phyloP scores from a whole-genome alignment of 306 rosid species.

The Sophora flavescens region DNA sequence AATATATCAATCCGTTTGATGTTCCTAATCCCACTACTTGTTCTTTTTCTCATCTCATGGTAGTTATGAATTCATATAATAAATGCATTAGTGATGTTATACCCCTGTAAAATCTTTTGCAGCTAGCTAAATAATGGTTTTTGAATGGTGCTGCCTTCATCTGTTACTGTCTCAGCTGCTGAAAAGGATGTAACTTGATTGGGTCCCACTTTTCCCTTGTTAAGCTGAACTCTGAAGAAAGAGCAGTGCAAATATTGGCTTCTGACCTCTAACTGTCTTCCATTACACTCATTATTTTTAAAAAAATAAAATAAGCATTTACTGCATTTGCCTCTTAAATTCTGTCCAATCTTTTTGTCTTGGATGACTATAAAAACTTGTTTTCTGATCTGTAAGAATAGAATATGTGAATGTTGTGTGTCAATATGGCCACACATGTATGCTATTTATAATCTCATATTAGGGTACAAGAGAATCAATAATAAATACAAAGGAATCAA shows the following conservation, averaged over 20 bases:
- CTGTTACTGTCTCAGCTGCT: slow-evolving; percentile 8
- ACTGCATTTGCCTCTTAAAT: slow-evolving; percentile 10
- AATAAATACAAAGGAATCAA: too few species aligned
- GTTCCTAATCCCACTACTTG: neutral
- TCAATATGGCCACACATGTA: too few species aligned
- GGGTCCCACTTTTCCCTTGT: neutral
- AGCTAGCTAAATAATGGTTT: slow-evolving; percentile 27
- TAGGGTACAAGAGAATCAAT: too few species aligned
- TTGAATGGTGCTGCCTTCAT: slow-evolving; percentile 16
- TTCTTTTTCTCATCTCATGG: slow-evolving; percentile 2
- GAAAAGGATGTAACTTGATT: slow-evolving; percentile 18
- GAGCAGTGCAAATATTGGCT: slow-evolving; percentile 2
- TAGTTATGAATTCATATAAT: slow-evolving; percentile 17
- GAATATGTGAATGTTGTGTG: too few species aligned
- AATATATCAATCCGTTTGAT: slow-evolving; percentile 23
- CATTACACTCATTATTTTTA: slow-evolving; percentile 4
- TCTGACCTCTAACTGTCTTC: slow-evolving; percentile 33
- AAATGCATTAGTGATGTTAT: slow-evolving; percentile 22
- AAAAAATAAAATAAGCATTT: slow-evolving; percentile 36
- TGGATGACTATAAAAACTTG: slow-evolving; percentile 19
- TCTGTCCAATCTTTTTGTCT: slow-evolving; percentile 30
- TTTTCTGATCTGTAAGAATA: slow-evolving; percentile 25
- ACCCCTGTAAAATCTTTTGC: neutral
- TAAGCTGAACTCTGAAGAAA: neutral
- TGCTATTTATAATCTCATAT: too few species aligned